phyloP scores from a whole-genome alignment of 2,329 filamentous ascomycete species.

The Pyrenophora graminea region DNA sequence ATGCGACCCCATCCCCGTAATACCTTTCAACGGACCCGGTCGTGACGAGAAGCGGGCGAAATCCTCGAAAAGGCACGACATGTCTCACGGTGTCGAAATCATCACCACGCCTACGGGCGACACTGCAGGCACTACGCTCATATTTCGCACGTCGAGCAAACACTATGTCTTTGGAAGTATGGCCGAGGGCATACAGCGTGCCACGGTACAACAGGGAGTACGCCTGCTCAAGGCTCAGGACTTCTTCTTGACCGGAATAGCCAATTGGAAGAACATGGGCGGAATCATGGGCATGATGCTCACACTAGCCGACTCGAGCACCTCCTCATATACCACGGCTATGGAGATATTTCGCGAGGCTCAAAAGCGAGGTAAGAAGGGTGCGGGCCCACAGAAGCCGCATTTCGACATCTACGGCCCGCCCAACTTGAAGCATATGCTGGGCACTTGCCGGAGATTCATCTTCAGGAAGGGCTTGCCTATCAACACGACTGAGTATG shows the following conservation, averaged over 20 bases:
- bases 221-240: constrained; percentile 69
- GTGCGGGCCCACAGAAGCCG: constrained; percentile 25
- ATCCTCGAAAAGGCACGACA: constrained; percentile 45
- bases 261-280: constrained; percentile 76
- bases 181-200: constrained; percentile 82
- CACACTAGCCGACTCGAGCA: constrained; percentile 73
- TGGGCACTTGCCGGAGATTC: constrained; percentile 84
- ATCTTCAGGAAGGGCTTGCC: constrained; percentile 84
- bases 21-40: not conserved
- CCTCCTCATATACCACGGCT: constrained; percentile 52
- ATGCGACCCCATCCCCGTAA: not conserved
- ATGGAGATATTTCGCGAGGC: constrained; percentile 41
- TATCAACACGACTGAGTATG: constrained; percentile 71
- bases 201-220: constrained; percentile 69
- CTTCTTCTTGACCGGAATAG: constrained; percentile 79
- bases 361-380: constrained; percentile 20
- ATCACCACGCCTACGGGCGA: constrained; percentile 84
- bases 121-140: constrained; percentile 76
- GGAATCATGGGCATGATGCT: constrained; percentile 85
- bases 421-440: constrained; percentile 75
- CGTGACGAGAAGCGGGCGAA: not conserved
- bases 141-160: constrained; percentile 72
- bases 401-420: constrained; percentile 70
- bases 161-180: constrained; percentile 86
- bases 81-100: constrained; percentile 77